A percentile compares a stretch with the other conserved stretches of the same genome.
Conservation (phyloP, 75 land plant genomes). For the Sequoia sempervirens region DNA sequence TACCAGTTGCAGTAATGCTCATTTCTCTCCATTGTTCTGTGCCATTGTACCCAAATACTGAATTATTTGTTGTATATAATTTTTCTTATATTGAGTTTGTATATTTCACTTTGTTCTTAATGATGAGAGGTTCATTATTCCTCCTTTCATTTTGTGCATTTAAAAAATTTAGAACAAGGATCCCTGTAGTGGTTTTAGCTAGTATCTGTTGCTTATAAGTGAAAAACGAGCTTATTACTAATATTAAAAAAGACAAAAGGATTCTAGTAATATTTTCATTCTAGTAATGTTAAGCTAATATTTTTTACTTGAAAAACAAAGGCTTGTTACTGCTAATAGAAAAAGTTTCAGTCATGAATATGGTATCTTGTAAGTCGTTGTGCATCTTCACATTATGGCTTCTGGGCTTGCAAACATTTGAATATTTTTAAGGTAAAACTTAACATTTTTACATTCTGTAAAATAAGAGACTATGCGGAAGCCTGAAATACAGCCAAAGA, state of each 20-base stretch:
- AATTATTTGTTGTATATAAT: not conserved
- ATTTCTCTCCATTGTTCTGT: not conserved
- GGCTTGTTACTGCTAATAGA: not conserved
- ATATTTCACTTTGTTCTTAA: not conserved
- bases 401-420: not conserved
- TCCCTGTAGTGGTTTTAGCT: not conserved
- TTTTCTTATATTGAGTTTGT: not conserved
- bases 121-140: not conserved
- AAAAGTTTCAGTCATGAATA: not conserved
- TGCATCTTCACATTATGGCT: not conserved
- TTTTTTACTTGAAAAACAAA: too few relatives aligned
- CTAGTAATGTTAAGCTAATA: not conserved
- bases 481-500: not conserved
- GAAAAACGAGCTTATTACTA: not conserved
- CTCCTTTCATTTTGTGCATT: not conserved
- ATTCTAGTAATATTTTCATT: not conserved
- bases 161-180: not conserved
- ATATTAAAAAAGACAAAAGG: not conserved
- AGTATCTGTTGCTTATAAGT: not conserved
- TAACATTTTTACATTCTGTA: not conserved
- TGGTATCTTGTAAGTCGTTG: not conserved
- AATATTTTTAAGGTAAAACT: not conserved
- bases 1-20: not conserved
- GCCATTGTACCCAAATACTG: not conserved
- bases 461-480: not conserved